These are phyloP conservation scores for Moelleriella libera DNA, from an alignment of 2,329 filamentous ascomycete genomes.

Conservation along the genomic window DNA sequence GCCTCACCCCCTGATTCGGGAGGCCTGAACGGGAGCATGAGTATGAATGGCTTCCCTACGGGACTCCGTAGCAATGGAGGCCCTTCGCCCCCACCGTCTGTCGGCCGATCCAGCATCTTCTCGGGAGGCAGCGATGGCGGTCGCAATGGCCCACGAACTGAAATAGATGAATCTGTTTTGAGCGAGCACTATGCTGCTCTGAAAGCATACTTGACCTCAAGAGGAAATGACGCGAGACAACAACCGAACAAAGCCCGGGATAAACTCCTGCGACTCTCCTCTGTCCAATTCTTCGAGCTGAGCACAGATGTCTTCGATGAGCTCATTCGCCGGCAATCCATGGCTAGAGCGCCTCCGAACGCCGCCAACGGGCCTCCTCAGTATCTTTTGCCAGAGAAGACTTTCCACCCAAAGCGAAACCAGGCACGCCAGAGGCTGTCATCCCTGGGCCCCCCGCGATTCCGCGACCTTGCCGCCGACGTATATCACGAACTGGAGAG, in stretches of 20 bases:
- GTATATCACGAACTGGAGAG: slow-evolving; percentile 92
- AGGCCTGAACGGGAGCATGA: slow-evolving; percentile 38
- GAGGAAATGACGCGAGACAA: slow-evolving; percentile 60
- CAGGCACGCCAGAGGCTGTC: slow-evolving; percentile 93
- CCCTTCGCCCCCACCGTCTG: slow-evolving; percentile 77
- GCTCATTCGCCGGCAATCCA: slow-evolving; percentile 70
- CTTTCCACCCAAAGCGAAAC: slow-evolving; percentile 93
- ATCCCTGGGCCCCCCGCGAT: slow-evolving; percentile 72
- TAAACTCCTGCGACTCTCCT: slow-evolving; percentile 79
- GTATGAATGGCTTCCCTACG: slow-evolving; percentile 46
- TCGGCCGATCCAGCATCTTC: slow-evolving; percentile 74
- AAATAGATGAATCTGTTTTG: slow-evolving; percentile 49
- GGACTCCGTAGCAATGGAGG: slow-evolving; percentile 43
- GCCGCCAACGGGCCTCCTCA: slow-evolving; percentile 44
- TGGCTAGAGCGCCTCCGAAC: slow-evolving; percentile 36
- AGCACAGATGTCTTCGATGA: slow-evolving; percentile 98
- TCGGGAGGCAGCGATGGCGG: slow-evolving; percentile 53
- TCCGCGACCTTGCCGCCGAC: slow-evolving; percentile 85
- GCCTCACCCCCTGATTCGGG: slow-evolving; percentile 58
- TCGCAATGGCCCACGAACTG: slow-evolving; percentile 36
- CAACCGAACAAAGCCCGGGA: slow-evolving; percentile 83
- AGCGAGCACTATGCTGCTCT: slow-evolving; percentile 72
- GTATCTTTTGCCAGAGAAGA: slow-evolving; percentile 70
- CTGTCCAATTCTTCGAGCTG: slow-evolving; percentile 91
- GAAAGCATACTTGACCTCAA: slow-evolving; percentile 61